Evolutionary conservation across 495 filamentous ascomycete species (phyloP).

Genomic region (Lophiotrema nucula): DNA sequence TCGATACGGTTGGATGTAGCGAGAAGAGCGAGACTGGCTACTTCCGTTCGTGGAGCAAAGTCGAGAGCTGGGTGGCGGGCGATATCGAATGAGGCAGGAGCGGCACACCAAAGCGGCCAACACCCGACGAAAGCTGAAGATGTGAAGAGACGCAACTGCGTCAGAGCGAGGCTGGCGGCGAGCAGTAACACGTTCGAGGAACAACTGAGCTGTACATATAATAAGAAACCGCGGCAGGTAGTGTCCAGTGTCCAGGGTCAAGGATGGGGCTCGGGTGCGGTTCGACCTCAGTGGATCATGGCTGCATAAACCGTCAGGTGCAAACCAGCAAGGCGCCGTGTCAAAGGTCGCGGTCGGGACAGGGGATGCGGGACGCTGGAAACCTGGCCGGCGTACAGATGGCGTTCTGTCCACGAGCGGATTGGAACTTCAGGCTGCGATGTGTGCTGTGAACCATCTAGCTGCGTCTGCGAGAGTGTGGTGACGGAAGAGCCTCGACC

Average conservation of each 20-base stretch:
- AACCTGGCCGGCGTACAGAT: not conserved
- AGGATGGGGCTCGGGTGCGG: not conserved
- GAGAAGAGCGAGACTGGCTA: too few relatives aligned
- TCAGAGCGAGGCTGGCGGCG: not conserved
- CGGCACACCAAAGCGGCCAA: not conserved
- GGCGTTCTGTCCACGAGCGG: too few relatives aligned
- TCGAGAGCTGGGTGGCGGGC: not conserved
- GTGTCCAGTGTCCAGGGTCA: not conserved
- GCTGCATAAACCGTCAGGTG: not conserved
- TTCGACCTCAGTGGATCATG: not conserved
- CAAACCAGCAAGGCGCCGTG: not conserved
- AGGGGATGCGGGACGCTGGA: not conserved
- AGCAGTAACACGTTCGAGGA: not conserved
- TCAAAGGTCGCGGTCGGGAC: not conserved
- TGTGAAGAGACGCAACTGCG: not conserved
- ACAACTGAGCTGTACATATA: not conserved
- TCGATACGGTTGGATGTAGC: too few relatives aligned
- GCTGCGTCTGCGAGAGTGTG: not conserved
- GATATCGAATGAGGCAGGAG: not conserved
- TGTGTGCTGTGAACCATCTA: not conserved
- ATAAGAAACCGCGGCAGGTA: not conserved
- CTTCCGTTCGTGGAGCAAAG: not conserved
- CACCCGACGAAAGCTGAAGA: not conserved
- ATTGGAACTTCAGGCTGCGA: not conserved
- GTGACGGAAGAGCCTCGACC: not conserved